phyloP scores from a whole-genome alignment of 441 rosid species.

The Geranium incanum region DNA sequence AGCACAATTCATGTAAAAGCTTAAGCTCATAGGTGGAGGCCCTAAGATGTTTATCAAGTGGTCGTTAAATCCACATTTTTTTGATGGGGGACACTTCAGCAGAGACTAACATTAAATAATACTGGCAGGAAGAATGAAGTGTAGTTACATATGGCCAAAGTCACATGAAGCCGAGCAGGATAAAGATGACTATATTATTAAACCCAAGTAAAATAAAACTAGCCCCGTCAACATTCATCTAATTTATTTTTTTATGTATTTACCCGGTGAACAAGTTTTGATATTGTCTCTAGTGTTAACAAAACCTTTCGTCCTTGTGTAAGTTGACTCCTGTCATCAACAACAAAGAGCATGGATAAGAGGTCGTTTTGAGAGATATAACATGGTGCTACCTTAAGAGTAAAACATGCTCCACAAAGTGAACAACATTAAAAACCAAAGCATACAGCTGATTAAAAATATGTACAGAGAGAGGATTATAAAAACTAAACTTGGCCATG shows the following conservation, averaged over 20 bases:
- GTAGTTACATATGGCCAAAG: background rate
- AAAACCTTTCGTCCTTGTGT: conserved; percentile 83
- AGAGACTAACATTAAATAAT: background rate
- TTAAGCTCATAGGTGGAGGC: too few relatives aligned
- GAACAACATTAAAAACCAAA: conserved; percentile 1
- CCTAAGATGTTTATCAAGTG: too few relatives aligned
- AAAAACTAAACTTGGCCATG: background rate
- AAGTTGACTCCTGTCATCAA: conserved; percentile 62
- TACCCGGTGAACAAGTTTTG: conserved; percentile 74
- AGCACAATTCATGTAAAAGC: too few relatives aligned
- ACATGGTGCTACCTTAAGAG: conserved; percentile 10
- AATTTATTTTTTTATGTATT: conserved; percentile 14
- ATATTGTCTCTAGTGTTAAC: conserved; percentile 67
- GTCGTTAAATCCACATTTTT: too few relatives aligned
- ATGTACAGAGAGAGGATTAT: background rate
- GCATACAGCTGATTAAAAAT: background rate
- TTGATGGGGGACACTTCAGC: too few relatives aligned
- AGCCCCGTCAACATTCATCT: background rate
- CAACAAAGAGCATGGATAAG: conserved; percentile 12
- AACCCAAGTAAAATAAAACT: conserved; percentile 4
- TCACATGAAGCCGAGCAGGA: conserved; percentile 2
- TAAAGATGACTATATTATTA: background rate
- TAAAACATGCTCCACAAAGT: background rate
- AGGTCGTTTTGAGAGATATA: conserved; percentile 15
- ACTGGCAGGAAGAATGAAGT: background rate